Base-by-base conservation (phyloP, 1,284 basidiomycete species). In the Sphagnurus paluster region DNA sequence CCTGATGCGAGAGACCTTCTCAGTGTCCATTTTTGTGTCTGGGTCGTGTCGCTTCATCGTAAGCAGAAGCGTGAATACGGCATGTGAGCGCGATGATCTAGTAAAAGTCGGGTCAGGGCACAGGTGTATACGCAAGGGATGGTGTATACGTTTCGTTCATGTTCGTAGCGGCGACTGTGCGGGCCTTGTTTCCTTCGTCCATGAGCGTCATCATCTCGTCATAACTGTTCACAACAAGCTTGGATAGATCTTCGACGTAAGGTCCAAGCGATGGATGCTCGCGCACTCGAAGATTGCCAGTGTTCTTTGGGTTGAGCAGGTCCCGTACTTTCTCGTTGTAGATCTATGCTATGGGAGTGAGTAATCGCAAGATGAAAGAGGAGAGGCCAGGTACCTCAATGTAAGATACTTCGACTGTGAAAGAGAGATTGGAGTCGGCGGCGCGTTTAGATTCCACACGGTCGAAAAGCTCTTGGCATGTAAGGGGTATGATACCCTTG, bases 251-350 rank as follows among this genome's bases (percentile, higher is more conserved):
- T 67, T 99, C 97, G 44, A 99, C 96, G 63, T 99, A 99, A 6
- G 97, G 96, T 10, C 93, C 93, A 30, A 93, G 67, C 60, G 81
- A 93, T 6, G 96, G 96, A 68, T 98, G 96, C 68, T 99, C 96
- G 60, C 96, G 87, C 49, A 99, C 96, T 61, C 93, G 84, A 47
- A 99, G 81, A 63, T 98, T 98, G 46, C 93, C 91, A 37, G 91
- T 87, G 71, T 98, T 99, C 77, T 93, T 95, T 7, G 96, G 97
- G 64, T 99, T 99, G 54, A 99, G 77, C 50, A 99, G 76, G 67
- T 99, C 96, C 49, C 94, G 88, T 20, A 98, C 93, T 76, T 98
- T 98, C 74, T 99, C 96, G 64, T 98, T 97, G 72, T 98, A 98
- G 56, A 98, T 98, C 84, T 93, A 63, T 17, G 21, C n/a, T n/a